phyloP scores from a whole-genome alignment of 805 yeast genomes.

The Starmerella gropengiesseri region DNA sequence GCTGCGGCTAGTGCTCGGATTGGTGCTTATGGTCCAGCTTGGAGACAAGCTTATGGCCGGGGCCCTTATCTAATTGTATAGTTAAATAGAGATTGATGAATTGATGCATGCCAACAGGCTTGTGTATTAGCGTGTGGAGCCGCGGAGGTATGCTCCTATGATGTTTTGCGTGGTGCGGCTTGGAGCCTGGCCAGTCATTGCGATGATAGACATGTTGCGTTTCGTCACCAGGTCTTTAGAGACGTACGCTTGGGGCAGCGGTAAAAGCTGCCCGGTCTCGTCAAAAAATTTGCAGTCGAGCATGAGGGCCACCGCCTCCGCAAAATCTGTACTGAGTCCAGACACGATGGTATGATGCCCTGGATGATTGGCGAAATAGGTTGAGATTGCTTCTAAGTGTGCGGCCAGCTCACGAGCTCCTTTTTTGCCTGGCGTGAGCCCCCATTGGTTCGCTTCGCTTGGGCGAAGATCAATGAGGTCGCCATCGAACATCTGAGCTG shows the following conservation, averaged over 20 bases:
- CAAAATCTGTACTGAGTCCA: constrained; percentile 54
- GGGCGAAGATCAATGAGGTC: constrained; percentile 18
- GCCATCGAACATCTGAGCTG: background rate
- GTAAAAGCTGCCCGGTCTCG: constrained; percentile 32
- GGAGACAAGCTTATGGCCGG: no score
- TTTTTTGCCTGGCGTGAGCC: constrained; percentile 38
- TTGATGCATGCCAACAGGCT: no score
- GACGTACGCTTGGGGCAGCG: constrained; percentile 21
- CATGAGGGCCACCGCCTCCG: constrained; percentile 49
- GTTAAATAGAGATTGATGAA: no score
- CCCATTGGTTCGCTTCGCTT: constrained; percentile 9
- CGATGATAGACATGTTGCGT: constrained; percentile 43
- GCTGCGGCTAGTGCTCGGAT: no score
- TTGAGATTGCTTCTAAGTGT: constrained; percentile 37
- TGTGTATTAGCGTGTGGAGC: no score
- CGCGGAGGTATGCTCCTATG: constrained; percentile 20
- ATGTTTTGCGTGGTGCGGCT: constrained; percentile 61
- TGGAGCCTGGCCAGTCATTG: constrained; percentile 51
- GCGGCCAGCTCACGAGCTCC: constrained; percentile 54
- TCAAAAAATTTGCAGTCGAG: constrained; percentile 40
- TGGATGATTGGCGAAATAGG: constrained; percentile 18
- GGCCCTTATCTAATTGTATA: no score
- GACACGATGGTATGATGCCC: constrained; percentile 39
- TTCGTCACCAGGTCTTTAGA: constrained; percentile 46
- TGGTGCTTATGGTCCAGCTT: no score